Evolutionary conservation across 2,329 filamentous ascomycete genomes (phyloP), one percentile per base, ranked within the genome.

Genomic region (Metarhizium robertsii): DNA sequence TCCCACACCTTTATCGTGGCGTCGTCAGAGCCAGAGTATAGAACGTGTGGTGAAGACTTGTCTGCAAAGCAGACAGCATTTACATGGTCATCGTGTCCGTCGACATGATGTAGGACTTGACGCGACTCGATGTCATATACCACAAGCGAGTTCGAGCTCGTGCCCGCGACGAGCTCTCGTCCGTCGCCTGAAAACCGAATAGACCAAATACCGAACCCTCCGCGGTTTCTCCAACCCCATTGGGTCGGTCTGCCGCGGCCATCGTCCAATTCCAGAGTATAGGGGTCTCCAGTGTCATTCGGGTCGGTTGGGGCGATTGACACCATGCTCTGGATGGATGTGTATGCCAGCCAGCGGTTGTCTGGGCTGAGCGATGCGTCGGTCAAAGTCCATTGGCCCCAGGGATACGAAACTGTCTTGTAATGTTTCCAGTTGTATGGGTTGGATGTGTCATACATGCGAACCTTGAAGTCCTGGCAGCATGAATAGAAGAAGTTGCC

Each of bases 51-150:
- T 0, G 90, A 95, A 34, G 82, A 81, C 58, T 85, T 85, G 70
- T 97, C 92, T 1, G 91, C 94, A 65, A 95, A 97, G 70, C 92
- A 96, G 1, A 99, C 94, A 4, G 94, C 94, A 64, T 97, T 99
- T 54, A 97, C 92, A 67, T 99, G 91, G 62, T 95, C 84, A 4
- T 83, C 75, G 66, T 99, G 94, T 0, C 90, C 92, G 16, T 77
- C 75, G 30, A 96, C 83, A 50, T 84, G 81, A 55, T 96, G 83
- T 36, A 95, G 79, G 0, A 88, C 83, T 49, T 80, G 79, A 18
- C 87, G 83, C 0, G 85, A 85, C 69, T 97, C 92, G 55, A 99
- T 88, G 65, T 97, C 94, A 67, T 95, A 96, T 4, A 96, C 88
- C 36, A 96, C 85, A 50, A 97, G 88, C 0, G 86, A 86, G 53